phyloP scores from a whole-genome alignment of 345 rosid species.

The Syzygium aqueum region DNA sequence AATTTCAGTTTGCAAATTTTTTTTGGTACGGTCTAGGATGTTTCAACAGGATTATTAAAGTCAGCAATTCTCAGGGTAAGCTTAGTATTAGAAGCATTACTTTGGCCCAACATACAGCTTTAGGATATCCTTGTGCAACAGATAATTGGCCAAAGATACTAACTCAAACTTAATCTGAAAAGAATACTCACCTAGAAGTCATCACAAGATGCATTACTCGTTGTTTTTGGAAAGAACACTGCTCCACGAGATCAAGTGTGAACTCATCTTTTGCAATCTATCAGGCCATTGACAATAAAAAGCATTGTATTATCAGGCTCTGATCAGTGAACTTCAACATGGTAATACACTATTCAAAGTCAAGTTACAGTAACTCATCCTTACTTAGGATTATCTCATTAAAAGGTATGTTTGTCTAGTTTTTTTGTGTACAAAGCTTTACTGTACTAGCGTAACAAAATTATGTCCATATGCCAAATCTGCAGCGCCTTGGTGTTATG shows the following conservation, averaged over 20 bases:
- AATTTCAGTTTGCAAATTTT: not conserved
- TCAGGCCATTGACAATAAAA: slow-evolving; percentile 6
- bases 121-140: not conserved
- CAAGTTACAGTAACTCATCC: not conserved
- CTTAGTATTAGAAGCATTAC: not conserved
- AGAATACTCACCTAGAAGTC: slow-evolving; percentile 61
- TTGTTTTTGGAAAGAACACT: slow-evolving; percentile 96
- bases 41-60: not conserved
- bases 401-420: not conserved
- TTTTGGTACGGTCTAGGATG: not conserved
- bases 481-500: not conserved
- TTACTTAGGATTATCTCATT: not conserved
- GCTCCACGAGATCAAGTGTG: slow-evolving; percentile 98
- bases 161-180: not conserved
- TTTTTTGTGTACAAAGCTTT: not conserved
- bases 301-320: not conserved
- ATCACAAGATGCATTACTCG: slow-evolving; percentile 89
- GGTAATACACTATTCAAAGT: not conserved
- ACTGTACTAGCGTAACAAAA: not conserved
- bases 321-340: not conserved
- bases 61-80: not conserved
- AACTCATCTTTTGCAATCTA: slow-evolving; percentile 91
- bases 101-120: not conserved
- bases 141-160: not conserved
- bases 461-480: not conserved